Evolutionary conservation across 495 filamentous ascomycete species (phyloP).

Genomic region (Talaromyces nanjingensis): DNA sequence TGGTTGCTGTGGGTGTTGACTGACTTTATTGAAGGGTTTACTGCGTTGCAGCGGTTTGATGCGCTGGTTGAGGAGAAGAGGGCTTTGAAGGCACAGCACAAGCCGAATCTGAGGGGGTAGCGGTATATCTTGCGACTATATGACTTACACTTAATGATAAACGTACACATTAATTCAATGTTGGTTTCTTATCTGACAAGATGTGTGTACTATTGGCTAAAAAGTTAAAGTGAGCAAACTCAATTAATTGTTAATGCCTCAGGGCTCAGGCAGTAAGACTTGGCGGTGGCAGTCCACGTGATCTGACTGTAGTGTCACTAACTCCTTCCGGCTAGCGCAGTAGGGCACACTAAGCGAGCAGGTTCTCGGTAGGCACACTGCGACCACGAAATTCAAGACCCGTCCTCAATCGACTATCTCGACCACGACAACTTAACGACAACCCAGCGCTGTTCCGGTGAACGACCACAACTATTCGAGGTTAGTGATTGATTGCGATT

Average conservation of each 20-base stretch:
- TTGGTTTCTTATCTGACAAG: background rate
- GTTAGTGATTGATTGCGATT: constrained; percentile 24
- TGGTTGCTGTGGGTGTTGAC: constrained; percentile 59
- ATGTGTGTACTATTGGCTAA: background rate
- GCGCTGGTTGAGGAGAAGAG: constrained; percentile 43
- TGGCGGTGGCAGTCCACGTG: background rate
- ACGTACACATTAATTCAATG: background rate
- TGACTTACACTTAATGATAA: background rate
- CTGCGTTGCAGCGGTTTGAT: constrained; percentile 48
- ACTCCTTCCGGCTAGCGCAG: constrained; percentile 3
- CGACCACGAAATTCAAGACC: constrained; percentile 42
- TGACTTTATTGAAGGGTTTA: constrained; percentile 54
- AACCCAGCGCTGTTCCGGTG: constrained; percentile 38
- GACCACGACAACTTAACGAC: constrained; percentile 38
- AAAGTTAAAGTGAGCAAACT: background rate
- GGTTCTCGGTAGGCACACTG: constrained; percentile 31
- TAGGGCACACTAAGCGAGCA: constrained; percentile 13
- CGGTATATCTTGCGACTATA: background rate
- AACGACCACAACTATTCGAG: constrained; percentile 42
- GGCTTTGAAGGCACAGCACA: constrained; percentile 35
- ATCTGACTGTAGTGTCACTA: background rate
- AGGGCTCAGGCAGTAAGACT: background rate
- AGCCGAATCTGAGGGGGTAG: constrained; percentile 1
- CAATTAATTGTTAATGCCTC: background rate
- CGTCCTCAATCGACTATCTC: constrained; percentile 28